Conservation (phyloP, 1,284 basidiomycete genomes). For the Naganishia liquefaciens region DNA sequence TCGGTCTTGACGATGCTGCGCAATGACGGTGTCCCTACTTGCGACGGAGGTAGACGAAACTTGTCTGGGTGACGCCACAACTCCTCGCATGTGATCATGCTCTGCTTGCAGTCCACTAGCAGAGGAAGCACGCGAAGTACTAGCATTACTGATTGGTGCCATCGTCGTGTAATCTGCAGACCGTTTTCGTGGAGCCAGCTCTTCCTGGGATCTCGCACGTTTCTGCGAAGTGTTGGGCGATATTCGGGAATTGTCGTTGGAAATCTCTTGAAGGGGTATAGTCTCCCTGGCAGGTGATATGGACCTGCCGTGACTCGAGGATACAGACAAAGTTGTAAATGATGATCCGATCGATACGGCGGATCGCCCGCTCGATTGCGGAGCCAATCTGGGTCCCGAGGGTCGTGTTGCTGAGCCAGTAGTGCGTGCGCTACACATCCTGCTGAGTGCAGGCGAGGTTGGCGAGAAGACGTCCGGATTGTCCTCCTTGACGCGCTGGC, state of each 20-base stretch:
- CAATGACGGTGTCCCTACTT: not conserved
- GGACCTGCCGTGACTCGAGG: conserved; percentile 40
- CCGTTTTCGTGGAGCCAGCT: conserved; percentile 30
- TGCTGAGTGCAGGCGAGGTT: not conserved
- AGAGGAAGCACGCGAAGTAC: not conserved
- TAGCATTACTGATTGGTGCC: not conserved
- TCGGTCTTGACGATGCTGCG: not conserved
- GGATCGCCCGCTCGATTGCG: not conserved
- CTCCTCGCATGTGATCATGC: too few relatives aligned
- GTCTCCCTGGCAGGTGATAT: conserved; percentile 44
- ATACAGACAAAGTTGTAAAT: conserved; percentile 29
- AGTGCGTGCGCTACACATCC: conserved; percentile 8
- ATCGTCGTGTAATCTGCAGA: conserved; percentile 28
- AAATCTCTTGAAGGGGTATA: conserved; percentile 39
- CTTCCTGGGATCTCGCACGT: conserved; percentile 30
- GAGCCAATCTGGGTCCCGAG: conserved; percentile 14
- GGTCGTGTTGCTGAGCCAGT: not conserved
- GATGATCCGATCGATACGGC: not conserved
- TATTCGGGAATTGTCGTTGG: conserved; percentile 10
- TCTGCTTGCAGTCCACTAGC: too few relatives aligned
- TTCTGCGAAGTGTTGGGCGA: conserved; percentile 26
- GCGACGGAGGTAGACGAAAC: not conserved
- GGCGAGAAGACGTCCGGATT: not conserved
- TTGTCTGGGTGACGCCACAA: too few relatives aligned
- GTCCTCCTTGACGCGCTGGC: too few relatives aligned